Conservation (phyloP, 352 stramenopile species). For the Porosira glacialis region DNA sequence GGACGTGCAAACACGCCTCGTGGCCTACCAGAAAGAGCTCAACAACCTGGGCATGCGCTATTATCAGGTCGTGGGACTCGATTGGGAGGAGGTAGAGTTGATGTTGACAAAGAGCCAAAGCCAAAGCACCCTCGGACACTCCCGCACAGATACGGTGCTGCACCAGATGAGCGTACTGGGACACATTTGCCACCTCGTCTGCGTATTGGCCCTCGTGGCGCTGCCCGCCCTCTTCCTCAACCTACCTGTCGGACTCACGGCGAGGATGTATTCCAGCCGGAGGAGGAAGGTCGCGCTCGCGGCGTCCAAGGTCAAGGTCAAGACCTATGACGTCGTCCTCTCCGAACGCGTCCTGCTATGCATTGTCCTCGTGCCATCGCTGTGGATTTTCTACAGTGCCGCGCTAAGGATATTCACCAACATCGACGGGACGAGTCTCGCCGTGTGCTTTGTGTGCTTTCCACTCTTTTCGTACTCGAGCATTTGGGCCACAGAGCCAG, state of each 20-base stretch:
- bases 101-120: conserved; percentile 20
- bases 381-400: conserved; percentile 75
- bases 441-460: conserved; percentile 71
- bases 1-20: conserved; percentile 64
- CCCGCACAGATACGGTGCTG: conserved; percentile 67
- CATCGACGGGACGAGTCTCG: conserved; percentile 63
- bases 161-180: conserved; percentile 64
- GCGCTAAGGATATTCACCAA: conserved; percentile 62
- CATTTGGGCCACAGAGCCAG: conserved; percentile 81
- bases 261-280: conserved; percentile 66
- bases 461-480: conserved; percentile 81
- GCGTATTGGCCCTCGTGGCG: conserved; percentile 57
- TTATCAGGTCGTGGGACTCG: conserved; percentile 74
- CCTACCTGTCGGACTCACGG: conserved; percentile 72
- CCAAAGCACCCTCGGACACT: too few species aligned
- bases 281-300: conserved; percentile 70
- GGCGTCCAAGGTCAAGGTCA: conserved; percentile 80
- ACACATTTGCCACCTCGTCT: conserved; percentile 72
- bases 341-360: conserved; percentile 78
- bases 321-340: conserved; percentile 77
- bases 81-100: conserved; percentile 42
- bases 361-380: conserved; percentile 73
- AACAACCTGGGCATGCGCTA: conserved; percentile 74
- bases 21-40: conserved; percentile 72
- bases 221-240: conserved; percentile 75